A percentile compares a stretch with the other conserved stretches of the same genome.
Evolutionary conservation across 1,284 basidiomycete species (phyloP).

Genomic region (Peniophora sp.): DNA sequence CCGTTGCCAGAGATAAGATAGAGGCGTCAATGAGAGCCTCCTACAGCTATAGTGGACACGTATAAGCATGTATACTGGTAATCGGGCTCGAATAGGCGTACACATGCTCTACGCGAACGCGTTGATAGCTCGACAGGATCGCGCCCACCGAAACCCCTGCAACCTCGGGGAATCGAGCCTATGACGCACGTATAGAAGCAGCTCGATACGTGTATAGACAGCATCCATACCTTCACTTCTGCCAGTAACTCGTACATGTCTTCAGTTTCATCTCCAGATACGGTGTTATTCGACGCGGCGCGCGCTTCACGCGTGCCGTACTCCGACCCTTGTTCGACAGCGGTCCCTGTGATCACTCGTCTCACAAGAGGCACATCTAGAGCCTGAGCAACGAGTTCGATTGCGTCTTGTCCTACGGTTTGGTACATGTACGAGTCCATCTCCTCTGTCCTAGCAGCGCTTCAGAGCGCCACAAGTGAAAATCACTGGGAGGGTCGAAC

Average conservation of each 20-base stretch:
- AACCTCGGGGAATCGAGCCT: conserved; percentile 78
- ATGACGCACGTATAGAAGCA: conserved; percentile 4
- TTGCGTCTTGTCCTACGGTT: conserved; percentile 93
- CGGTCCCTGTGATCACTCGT: conserved; percentile 71
- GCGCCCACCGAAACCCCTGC: conserved; percentile 91
- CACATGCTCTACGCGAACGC: conserved; percentile 97
- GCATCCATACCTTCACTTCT: conserved; percentile 62
- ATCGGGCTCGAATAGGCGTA: conserved; percentile 28
- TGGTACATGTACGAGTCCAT: conserved; percentile 99
- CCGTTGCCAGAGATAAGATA: conserved; percentile 94
- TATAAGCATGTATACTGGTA: background rate
- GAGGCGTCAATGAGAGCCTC: conserved; percentile 72
- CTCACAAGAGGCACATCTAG: conserved; percentile 85
- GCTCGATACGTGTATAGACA: background rate
- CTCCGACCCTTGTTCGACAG: conserved; percentile 77
- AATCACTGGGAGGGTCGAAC: conserved; percentile 31
- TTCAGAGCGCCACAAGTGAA: background rate
- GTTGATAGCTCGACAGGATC: conserved; percentile 96
- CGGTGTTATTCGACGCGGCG: conserved; percentile 35
- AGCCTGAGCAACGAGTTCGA: conserved; percentile 81
- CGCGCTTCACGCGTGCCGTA: conserved; percentile 63
- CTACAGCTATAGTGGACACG: conserved; percentile 50
- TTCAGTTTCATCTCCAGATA: conserved; percentile 89
- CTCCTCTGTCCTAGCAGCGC: conserved; percentile 61
- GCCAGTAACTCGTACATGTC: conserved; percentile 79